A percentile compares a stretch with the other conserved stretches of the same genome.
phyloP scores from a whole-genome alignment of 2,329 filamentous ascomycete genomes.

The Onygenales sp. region DNA sequence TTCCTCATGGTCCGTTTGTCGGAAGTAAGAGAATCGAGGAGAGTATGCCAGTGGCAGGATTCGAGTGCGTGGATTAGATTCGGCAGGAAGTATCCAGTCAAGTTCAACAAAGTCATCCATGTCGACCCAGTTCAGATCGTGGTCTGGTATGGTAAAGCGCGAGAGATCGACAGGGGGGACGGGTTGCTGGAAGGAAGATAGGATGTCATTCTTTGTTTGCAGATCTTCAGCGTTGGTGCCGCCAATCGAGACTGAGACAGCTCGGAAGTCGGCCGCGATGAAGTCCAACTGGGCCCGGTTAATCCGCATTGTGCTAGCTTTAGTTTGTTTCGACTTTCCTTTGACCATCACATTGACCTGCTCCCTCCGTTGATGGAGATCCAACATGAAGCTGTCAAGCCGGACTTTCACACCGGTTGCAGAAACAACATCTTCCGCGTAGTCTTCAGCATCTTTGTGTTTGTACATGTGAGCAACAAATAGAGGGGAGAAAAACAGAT shows the following conservation, averaged over 20 bases:
- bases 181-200: slow-evolving; percentile 47
- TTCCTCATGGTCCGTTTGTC: slow-evolving; percentile 85
- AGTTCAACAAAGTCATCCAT: slow-evolving; percentile 99
- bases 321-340: slow-evolving; percentile 64
- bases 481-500: slow-evolving; percentile 77
- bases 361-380: slow-evolving; percentile 87
- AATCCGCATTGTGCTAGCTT: slow-evolving; percentile 89
- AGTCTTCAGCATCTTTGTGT: slow-evolving; percentile 89
- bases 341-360: slow-evolving; percentile 77
- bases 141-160: slow-evolving; percentile 88
- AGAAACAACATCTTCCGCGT: slow-evolving; percentile 66
- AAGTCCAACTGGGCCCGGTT: slow-evolving; percentile 91
- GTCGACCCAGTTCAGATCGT: slow-evolving; percentile 93
- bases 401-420: slow-evolving; percentile 95
- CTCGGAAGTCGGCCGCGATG: slow-evolving; percentile 81
- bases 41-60: slow-evolving; percentile 87
- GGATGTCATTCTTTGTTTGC: slow-evolving; percentile 50
- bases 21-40: slow-evolving; percentile 93
- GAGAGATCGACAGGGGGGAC: slow-evolving; percentile 55
- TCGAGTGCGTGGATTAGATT: slow-evolving; percentile 84
- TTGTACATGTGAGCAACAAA: slow-evolving; percentile 98
- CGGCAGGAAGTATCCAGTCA: slow-evolving; percentile 87
- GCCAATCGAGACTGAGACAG: slow-evolving; percentile 81
- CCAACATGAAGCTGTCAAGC: slow-evolving; percentile 93
- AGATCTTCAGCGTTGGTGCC: slow-evolving; percentile 71